Evolutionary conservation across 495 filamentous ascomycete species (phyloP), one percentile per base, ranked within the genome.

Genomic region (Wilcoxina mikolae): DNA sequence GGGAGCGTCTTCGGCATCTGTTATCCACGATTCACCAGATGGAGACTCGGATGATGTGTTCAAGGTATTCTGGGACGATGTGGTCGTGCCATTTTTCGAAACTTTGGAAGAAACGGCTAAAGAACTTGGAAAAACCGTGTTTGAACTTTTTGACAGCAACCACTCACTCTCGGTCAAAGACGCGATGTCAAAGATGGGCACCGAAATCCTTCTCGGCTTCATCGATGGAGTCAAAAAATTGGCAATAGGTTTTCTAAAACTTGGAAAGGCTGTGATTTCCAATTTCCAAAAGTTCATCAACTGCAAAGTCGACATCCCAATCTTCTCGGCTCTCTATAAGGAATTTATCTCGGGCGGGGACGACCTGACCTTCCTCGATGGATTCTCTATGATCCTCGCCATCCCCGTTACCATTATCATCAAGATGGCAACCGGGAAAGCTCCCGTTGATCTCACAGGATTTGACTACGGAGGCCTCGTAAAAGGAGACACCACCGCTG

Each of bases 311-410:
- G 27, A 29, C 35, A 54, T 54, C 12, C 51, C 51, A 46, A 38
- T 45, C 25, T 54, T 54, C 41, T 54, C 51, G 4, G 25, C 35
- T 54, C 25, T 54, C 5, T 54, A 54, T 20, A 54, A 54, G 38
- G 17, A 54, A 38, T 54, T 46, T 48, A 54, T 54, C 20, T 54
- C 51, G 4, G 51, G 31, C 15, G 51, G 51, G 4, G 22, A 29
- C 31, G 51, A 54, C 38, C 51, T 54, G 31, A 54, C 51, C 24
- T 26, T 54, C 17, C 41, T 54, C 22, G 51, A 54, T 17, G 51
- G 51, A 5, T 38, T 54, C 11, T 18, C 51, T 24, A 4, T 54
- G 38, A 54, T 54, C 51, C 38, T 54, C 20, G 51, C 51, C 20
- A 54, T 54, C 23, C 51, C 51, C 3, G 41, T 54, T 20, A 45